Percentiles rank a stretch among this genome's conserved stretches.
Conservation (phyloP, 208 protist genomes). For the Vickermania ingenoplastis region DNA sequence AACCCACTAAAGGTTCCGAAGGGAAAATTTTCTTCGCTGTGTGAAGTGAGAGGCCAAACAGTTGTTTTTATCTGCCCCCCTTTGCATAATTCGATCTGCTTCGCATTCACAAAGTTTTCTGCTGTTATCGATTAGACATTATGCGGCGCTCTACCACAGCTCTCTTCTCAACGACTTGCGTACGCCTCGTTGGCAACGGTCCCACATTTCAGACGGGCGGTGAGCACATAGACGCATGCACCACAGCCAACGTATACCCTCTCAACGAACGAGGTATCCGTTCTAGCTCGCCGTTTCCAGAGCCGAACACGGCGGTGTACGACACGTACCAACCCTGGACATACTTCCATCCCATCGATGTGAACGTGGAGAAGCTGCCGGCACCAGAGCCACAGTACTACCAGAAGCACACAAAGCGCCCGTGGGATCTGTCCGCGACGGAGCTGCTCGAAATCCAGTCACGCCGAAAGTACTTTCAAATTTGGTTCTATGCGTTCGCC, state of each 20-base stretch:
- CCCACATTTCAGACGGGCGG: slow-evolving; percentile 81
- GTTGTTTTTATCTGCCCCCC: too few relatives aligned
- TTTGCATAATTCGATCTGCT: too few relatives aligned
- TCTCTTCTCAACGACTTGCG: slow-evolving; percentile 56
- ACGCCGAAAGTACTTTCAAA: slow-evolving; percentile 82
- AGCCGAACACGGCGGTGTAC: slow-evolving; percentile 88
- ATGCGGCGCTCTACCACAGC: slow-evolving; percentile 71
- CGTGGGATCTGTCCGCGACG: slow-evolving; percentile 83
- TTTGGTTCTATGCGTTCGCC: slow-evolving; percentile 51
- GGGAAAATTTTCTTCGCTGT: too few relatives aligned
- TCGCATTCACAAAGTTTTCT: too few relatives aligned
- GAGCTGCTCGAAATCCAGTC: slow-evolving; percentile 85
- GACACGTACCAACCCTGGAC: slow-evolving; percentile 85
- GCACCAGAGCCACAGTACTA: slow-evolving; percentile 86
- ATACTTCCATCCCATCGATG: slow-evolving; percentile 86
- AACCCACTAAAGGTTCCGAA: too few relatives aligned
- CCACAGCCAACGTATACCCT: slow-evolving; percentile 75
- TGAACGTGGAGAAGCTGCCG: slow-evolving; percentile 76
- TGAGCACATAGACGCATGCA: slow-evolving; percentile 73
- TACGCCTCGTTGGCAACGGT: slow-evolving; percentile 76
- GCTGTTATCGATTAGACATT: too few relatives aligned
- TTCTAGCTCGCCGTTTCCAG: slow-evolving; percentile 78
- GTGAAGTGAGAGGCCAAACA: too few relatives aligned
- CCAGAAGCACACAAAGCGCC: slow-evolving; percentile 77
- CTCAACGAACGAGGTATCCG: slow-evolving; percentile 80